Conservation (phyloP, 2,329 filamentous ascomycete species). For the Sporothrix globosa region DNA sequence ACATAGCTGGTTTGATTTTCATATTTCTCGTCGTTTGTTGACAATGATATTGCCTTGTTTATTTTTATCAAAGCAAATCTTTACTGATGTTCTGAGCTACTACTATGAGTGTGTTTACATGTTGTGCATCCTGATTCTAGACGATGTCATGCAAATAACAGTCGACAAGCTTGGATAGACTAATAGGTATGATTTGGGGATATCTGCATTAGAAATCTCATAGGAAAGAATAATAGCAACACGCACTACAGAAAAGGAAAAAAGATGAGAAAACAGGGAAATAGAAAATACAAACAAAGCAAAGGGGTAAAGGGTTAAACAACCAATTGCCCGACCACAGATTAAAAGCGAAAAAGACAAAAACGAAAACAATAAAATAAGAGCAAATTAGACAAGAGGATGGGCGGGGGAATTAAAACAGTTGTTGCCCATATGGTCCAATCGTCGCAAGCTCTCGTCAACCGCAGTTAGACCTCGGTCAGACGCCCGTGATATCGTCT, state of each 20-base stretch:
- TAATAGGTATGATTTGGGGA: conserved; percentile 42
- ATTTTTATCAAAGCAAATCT: no score
- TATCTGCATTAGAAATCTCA: conserved; percentile 67
- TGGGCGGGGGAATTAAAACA: neutral
- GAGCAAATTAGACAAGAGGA: conserved; percentile 2
- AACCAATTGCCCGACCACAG: conserved; percentile 20
- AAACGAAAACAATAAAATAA: conserved; percentile 25
- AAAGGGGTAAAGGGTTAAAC: conserved; percentile 22
- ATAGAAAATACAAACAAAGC: conserved; percentile 26
- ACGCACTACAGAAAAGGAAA: conserved; percentile 25
- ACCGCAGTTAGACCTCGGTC: neutral
- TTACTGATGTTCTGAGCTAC: no score
- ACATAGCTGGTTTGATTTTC: neutral
- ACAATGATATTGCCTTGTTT: neutral
- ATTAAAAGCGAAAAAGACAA: conserved; percentile 25
- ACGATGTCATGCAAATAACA: neutral
- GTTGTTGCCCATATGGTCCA: conserved; percentile 11
- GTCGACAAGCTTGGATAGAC: neutral
- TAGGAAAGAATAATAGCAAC: conserved; percentile 47
- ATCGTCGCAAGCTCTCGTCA: neutral
- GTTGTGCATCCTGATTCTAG: neutral
- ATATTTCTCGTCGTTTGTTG: neutral
- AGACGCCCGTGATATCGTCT: neutral
- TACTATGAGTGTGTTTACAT: no score
- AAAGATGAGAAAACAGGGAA: conserved; percentile 30